These are phyloP conservation scores for Dendrothele bispora DNA, from an alignment of 768 basidiomycete species.

Conservation along the genomic window DNA sequence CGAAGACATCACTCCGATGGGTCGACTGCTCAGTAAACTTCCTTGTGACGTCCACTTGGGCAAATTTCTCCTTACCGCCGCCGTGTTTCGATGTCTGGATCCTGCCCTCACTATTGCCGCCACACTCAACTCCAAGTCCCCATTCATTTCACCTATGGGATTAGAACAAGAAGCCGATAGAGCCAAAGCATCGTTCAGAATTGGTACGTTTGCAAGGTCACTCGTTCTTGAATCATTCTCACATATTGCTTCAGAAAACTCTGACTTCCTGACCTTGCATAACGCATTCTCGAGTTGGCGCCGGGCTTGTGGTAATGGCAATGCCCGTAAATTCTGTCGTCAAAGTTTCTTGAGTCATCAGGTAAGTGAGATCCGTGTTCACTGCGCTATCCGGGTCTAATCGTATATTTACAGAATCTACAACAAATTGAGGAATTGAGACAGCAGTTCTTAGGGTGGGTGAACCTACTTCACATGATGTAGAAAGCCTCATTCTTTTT, in stretches of 20 bases:
- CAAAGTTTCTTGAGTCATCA: conserved; percentile 82
- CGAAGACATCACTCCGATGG: conserved; percentile 96
- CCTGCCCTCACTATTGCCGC: conserved; percentile 97
- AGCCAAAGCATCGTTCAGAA: conserved; percentile 77
- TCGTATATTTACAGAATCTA: conserved; percentile 57
- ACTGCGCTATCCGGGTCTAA: background rate
- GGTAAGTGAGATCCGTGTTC: conserved; percentile 38
- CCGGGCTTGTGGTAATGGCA: conserved; percentile 62
- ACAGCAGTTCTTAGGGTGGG: conserved; percentile 80
- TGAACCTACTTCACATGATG: background rate
- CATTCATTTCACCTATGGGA: conserved; percentile 88
- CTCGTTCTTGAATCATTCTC: background rate
- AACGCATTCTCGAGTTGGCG: conserved; percentile 91
- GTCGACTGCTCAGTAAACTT: conserved; percentile 83
- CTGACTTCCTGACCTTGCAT: conserved; percentile 92
- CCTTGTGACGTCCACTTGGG: conserved; percentile 96
- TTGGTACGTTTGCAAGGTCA: conserved; percentile 46
- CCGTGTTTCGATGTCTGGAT: conserved; percentile 87
- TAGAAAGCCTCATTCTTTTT: conserved; percentile 17
- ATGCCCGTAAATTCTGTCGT: conserved; percentile 76
- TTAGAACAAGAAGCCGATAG: conserved; percentile 83
- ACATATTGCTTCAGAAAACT: conserved; percentile 63
- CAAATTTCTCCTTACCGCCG: conserved; percentile 85
- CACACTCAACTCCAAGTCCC: conserved; percentile 88
- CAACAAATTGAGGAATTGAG: conserved; percentile 96